A percentile compares a stretch with the other conserved stretches of the same genome.
phyloP scores from a whole-genome alignment of 371 early-diverging fungal genomes.

The Batrachochytrium dendrobatidis region DNA sequence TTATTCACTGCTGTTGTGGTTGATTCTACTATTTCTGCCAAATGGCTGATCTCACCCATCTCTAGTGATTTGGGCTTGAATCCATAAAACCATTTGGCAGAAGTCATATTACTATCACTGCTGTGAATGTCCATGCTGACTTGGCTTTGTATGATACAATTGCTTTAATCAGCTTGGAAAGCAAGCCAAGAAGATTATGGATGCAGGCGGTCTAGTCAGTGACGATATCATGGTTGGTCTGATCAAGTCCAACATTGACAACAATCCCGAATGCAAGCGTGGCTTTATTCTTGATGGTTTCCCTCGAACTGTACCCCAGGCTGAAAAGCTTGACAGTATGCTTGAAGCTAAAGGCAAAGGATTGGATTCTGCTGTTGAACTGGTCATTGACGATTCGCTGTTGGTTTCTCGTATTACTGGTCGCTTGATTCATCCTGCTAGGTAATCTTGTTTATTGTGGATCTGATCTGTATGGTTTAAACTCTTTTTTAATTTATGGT shows the following conservation, averaged over 20 bases:
- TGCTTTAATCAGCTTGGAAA: conserved; percentile 58
- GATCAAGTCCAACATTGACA: conserved; percentile 90
- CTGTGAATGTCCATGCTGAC: neutral
- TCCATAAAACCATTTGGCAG: neutral
- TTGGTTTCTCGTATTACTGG: conserved; percentile 95
- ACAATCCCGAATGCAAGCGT: conserved; percentile 85
- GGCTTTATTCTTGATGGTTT: conserved; percentile 99
- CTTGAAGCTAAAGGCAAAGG: conserved; percentile 70
- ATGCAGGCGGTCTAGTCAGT: conserved; percentile 92
- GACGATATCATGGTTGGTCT: conserved; percentile 98
- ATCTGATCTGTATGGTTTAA: conserved; percentile 4
- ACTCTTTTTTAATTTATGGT: neutral
- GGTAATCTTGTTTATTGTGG: conserved; percentile 18
- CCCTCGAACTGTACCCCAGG: conserved; percentile 98
- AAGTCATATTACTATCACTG: neutral
- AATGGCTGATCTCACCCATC: neutral
- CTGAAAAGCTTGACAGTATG: conserved; percentile 96
- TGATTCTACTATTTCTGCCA: no score
- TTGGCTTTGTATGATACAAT: neutral
- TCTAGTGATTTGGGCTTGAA: neutral
- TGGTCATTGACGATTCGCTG: conserved; percentile 87
- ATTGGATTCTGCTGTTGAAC: conserved; percentile 87
- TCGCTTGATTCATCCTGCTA: conserved; percentile 83
- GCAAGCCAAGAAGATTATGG: conserved; percentile 97
- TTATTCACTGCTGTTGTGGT: neutral